Base-by-base conservation (phyloP, 1,284 basidiomycete species). In the Naganishia cerealis region DNA sequence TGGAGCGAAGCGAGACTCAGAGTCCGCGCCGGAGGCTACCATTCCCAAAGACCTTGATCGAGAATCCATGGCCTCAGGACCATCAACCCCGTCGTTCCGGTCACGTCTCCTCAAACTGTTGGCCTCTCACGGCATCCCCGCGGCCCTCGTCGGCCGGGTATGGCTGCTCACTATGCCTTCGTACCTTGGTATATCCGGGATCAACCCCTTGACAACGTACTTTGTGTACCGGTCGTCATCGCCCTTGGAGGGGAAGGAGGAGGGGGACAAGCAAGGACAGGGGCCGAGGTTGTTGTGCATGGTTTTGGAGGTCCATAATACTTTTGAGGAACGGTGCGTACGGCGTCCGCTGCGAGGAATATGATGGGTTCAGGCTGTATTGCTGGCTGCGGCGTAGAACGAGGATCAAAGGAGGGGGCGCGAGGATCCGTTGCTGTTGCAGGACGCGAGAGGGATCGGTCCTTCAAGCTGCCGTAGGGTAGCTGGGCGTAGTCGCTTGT, bases 121-220 rank as follows among this genome's bases (percentile, higher is more conserved):
- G 26, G 24, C 52, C 16, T 63, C 65, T 24, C 52, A 70, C 57
- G 74, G 74, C 0, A 56, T 77, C 24, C 67, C 62, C 2, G 50
- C 67, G 24, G 66, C 67, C 6, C 65, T 70, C 0, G 66, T 87
- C 12, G 79, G 82, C 1, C 85, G 85, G 69, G 84, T 84, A 0
- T 91, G 88, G 87, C 84, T 90, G 81, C 80, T 89, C 79, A 89
- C 89, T 2, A 90, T 90, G 87, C 90, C 89, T 1, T 86, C 84
- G 58, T 85, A 87, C 62, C 70, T 88, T 36, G 89, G 89, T 0
- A 85, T 85, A 66, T 86, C 88, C 71, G 89, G 88, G 0, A 88
- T 90, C 72, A 91, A 91, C 70, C 90, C 90, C 0, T 79, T 91
- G 61, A 87, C 87, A 0, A 85, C 89, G 26, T 90, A 90, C 77